Evolutionary conservation across 2,329 filamentous ascomycete genomes (phyloP).

Genomic region (Ceratocystis eucalypticola): DNA sequence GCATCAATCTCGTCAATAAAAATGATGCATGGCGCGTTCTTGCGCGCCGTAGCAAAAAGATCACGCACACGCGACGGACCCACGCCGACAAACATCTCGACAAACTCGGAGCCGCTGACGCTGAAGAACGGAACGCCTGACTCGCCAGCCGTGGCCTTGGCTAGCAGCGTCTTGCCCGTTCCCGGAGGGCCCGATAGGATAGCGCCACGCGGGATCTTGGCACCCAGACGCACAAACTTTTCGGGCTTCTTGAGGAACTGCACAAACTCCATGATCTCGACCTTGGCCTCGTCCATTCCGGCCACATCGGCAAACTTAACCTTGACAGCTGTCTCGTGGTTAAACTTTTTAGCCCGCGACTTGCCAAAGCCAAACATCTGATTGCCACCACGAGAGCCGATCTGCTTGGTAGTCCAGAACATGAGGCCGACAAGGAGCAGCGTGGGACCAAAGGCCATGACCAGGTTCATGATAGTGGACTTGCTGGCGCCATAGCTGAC

Average conservation of each 20-base stretch:
- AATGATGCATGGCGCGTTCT: constrained; percentile 95
- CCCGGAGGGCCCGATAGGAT: constrained; percentile 95
- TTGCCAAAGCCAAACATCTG: constrained; percentile 94
- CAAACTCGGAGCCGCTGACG: constrained; percentile 95
- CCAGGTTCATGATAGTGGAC: constrained; percentile 53
- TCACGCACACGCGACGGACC: constrained; percentile 91
- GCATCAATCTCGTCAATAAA: constrained; percentile 99
- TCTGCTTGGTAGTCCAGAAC: constrained; percentile 64
- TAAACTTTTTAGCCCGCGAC: constrained; percentile 93
- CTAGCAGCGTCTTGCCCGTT: constrained; percentile 94
- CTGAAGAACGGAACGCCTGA: constrained; percentile 96
- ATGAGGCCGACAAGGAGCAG: constrained; percentile 73
- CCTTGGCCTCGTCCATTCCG: constrained; percentile 95
- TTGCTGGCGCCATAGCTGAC: constrained; percentile 69
- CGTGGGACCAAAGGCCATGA: constrained; percentile 73
- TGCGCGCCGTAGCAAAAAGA: constrained; percentile 83
- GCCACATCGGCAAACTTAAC: constrained; percentile 96
- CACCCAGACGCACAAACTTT: constrained; percentile 82
- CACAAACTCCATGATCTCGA: constrained; percentile 98
- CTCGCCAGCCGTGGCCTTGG: constrained; percentile 94
- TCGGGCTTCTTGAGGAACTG: constrained; percentile 90
- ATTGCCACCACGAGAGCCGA: constrained; percentile 52
- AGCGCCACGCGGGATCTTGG: constrained; percentile 93
- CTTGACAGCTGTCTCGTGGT: constrained; percentile 90
- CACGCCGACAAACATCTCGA: constrained; percentile 99